These are phyloP conservation scores for Xylaria sp. DNA, from an alignment of 2,329 filamentous ascomycete genomes.

Conservation along the genomic window DNA sequence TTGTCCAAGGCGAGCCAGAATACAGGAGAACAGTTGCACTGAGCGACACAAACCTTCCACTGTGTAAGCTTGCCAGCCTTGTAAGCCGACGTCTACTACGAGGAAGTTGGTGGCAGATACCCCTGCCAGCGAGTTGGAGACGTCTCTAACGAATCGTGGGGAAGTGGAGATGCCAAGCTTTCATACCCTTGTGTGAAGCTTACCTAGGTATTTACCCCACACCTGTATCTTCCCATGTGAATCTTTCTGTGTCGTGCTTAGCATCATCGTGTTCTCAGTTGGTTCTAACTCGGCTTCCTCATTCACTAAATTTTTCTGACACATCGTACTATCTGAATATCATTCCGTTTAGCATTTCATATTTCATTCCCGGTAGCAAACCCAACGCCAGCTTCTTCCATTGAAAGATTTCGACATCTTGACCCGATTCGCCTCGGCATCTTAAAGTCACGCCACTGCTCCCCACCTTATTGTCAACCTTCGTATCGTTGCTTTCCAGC, in stretches of 20 bases:
- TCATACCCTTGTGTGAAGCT: not conserved
- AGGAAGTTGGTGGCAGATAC: too few relatives aligned
- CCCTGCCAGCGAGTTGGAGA: not conserved
- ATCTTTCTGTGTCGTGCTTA: not conserved
- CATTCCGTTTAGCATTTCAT: not conserved
- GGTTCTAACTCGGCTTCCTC: conserved; percentile 3
- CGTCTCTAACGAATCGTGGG: conserved; percentile 8
- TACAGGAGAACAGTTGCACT: too few relatives aligned
- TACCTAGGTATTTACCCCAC: conserved; percentile 16
- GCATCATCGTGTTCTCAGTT: conserved; percentile 6
- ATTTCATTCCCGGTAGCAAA: not conserved
- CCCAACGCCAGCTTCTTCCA: not conserved
- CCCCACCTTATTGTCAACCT: conserved; percentile 6
- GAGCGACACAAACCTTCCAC: too few relatives aligned
- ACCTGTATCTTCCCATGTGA: not conserved
- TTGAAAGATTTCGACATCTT: not conserved
- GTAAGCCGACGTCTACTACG: too few relatives aligned
- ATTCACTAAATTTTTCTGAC: not conserved
- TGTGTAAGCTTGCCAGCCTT: too few relatives aligned
- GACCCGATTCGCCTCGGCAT: not conserved
- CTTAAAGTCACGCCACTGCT: not conserved
- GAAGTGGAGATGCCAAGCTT: conserved; percentile 25
- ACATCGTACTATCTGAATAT: not conserved
- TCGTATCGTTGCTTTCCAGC: not conserved
- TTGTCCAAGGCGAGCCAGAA: too few relatives aligned